Percentiles rank a stretch among this genome's conserved stretches.
Conservation (phyloP, 2,329 filamentous ascomycete genomes). For the Hansfordia pulvinata region DNA sequence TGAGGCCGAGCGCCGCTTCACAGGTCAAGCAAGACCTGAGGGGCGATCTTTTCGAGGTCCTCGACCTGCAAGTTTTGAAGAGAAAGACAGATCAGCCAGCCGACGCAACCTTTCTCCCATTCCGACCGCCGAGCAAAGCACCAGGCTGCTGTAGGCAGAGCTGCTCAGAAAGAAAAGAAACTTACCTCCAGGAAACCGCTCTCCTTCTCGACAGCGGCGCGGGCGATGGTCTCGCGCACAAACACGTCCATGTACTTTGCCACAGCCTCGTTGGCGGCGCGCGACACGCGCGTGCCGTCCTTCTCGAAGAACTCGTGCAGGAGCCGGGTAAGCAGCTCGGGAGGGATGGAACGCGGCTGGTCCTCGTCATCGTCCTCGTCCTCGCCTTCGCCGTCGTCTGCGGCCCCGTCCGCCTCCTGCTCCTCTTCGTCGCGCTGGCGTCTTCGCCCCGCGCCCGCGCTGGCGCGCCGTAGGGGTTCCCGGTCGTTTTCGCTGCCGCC, state of each 20-base stretch:
- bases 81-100: constrained; percentile 1
- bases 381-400: constrained; percentile 8
- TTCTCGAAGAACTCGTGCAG: constrained; percentile 69
- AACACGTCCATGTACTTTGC: constrained; percentile 86
- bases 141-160: no score
- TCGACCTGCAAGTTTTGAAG: constrained; percentile 44
- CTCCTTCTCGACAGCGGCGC: constrained; percentile 58
- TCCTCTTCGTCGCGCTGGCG: constrained; percentile 12
- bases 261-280: constrained; percentile 63
- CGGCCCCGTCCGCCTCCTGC: neutral
- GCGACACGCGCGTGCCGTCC: constrained; percentile 58
- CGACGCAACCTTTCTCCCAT: neutral
- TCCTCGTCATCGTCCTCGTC: constrained; percentile 21
- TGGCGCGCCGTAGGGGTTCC: no score
- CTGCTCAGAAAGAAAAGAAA: no score
- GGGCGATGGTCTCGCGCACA: constrained; percentile 74
- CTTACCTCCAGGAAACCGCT: constrained; percentile 63
- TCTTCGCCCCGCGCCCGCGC: constrained; percentile 9
- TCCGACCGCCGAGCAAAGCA: no score
- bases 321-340: constrained; percentile 60
- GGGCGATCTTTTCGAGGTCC: constrained; percentile 78
- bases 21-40: constrained; percentile 77
- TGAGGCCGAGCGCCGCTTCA: no score
- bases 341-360: constrained; percentile 45
- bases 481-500: constrained; percentile 6